phyloP scores from a whole-genome alignment of 2,329 filamentous ascomycete genomes.

The Talaromyces atroroseus region DNA sequence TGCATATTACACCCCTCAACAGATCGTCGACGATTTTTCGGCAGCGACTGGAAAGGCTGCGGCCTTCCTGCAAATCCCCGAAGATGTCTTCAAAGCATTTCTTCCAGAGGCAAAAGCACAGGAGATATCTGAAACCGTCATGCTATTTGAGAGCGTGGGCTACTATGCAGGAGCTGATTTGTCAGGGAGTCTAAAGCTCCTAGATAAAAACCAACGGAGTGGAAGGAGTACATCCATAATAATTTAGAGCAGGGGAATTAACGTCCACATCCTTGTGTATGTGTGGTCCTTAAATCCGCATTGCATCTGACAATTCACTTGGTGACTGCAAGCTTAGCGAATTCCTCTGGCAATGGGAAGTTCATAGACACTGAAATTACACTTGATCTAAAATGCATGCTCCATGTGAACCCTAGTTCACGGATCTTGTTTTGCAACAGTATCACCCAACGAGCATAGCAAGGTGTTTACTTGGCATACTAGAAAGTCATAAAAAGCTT shows the following conservation, averaged over 20 bases:
- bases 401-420: too few relatives aligned
- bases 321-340: too few relatives aligned
- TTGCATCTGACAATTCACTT: too few relatives aligned
- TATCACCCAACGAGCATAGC: not conserved
- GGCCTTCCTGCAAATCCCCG: conserved; percentile 17
- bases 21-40: conserved; percentile 37
- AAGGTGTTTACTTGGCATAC: not conserved
- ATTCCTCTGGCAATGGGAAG: too few relatives aligned
- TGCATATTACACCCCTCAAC: conserved; percentile 34
- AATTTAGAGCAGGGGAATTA: not conserved
- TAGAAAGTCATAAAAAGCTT: not conserved
- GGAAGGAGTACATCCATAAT: conserved; percentile 23
- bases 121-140: conserved; percentile 52
- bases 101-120: conserved; percentile 26
- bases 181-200: conserved; percentile 20
- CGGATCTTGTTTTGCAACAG: not conserved
- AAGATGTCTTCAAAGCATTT: conserved; percentile 23
- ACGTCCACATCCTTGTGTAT: not conserved
- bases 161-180: conserved; percentile 46
- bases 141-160: conserved; percentile 47
- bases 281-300: too few relatives aligned
- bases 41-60: conserved; percentile 38
- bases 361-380: too few relatives aligned
- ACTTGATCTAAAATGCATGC: too few relatives aligned
- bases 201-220: conserved; percentile 24